Evolutionary conservation across 805 yeast species (phyloP).

Genomic region (Lachancea dasiensis): DNA sequence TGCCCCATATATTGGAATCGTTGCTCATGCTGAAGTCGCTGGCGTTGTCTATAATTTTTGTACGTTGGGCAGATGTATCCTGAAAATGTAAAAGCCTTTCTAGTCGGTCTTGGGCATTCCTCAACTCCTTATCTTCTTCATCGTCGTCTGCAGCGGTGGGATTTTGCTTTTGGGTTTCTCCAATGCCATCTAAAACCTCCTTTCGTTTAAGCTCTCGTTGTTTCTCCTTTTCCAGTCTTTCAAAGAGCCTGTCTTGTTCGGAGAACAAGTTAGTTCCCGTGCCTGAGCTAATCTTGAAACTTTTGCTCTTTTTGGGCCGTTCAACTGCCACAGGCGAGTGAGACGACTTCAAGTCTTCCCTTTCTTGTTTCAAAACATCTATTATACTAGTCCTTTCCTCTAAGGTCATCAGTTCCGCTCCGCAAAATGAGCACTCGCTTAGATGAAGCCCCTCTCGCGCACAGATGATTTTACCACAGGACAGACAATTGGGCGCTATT

Average conservation of each 20-base stretch:
- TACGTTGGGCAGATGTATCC: conserved; percentile 81
- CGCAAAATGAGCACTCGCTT: conserved; percentile 85
- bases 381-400: conserved; percentile 59
- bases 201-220: conserved; percentile 29
- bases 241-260: conserved; percentile 61
- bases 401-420: conserved; percentile 52
- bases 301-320: conserved; percentile 31
- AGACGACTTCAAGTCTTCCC: conserved; percentile 39
- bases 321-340: conserved; percentile 17
- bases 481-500: conserved; percentile 86
- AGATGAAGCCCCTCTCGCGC: conserved; percentile 66
- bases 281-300: conserved; percentile 50
- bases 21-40: conserved; percentile 61
- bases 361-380: conserved; percentile 48
- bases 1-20: conserved; percentile 68
- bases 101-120: conserved; percentile 65
- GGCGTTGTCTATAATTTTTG: conserved; percentile 87
- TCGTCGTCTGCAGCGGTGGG: conserved; percentile 40
- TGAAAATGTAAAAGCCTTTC: conserved; percentile 75
- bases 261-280: conserved; percentile 61
- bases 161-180: conserved; percentile 27
- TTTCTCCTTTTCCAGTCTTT: conserved; percentile 33
- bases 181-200: conserved; percentile 17
- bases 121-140: conserved; percentile 47
- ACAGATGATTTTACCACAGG: conserved; percentile 93